phyloP scores from a whole-genome alignment of 192 early-diverging fungal species.

The Gryganskiella cystojenkinii region DNA sequence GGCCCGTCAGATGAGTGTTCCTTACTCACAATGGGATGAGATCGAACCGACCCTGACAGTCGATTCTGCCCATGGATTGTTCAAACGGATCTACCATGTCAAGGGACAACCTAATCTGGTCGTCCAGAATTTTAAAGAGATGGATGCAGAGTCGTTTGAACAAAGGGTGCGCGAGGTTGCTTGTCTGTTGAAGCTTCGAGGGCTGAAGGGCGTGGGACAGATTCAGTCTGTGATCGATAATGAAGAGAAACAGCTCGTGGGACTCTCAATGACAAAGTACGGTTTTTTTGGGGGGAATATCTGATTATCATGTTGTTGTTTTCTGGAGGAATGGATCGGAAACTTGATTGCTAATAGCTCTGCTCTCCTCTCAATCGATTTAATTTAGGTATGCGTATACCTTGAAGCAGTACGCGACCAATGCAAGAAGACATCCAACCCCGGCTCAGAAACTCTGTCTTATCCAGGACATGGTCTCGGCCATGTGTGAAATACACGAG shows the following conservation, averaged over 20 bases:
- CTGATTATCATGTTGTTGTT: background rate
- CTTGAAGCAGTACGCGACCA: constrained; percentile 65
- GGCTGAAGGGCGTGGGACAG: constrained; percentile 62
- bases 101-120: constrained; percentile 54
- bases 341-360: background rate
- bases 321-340: background rate
- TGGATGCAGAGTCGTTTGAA: constrained; percentile 60
- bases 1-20: constrained; percentile 43
- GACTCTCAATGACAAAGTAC: constrained; percentile 68
- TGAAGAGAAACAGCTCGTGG: constrained; percentile 63
- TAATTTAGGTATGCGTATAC: constrained; percentile 60
- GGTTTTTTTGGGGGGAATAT: no score
- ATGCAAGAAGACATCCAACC: constrained; percentile 61
- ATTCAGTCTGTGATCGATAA: constrained; percentile 63
- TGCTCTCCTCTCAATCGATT: background rate
- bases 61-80: constrained; percentile 63
- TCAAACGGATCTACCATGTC: constrained; percentile 68
- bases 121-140: constrained; percentile 69
- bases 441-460: constrained; percentile 65
- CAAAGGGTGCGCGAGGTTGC: constrained; percentile 67
- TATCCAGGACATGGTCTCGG: constrained; percentile 62
- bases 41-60: constrained; percentile 51
- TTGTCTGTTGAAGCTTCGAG: constrained; percentile 63
- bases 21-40: constrained; percentile 25
- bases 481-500: constrained; percentile 62